These are phyloP conservation scores for Endocarpon pusillum DNA, from an alignment of 495 filamentous ascomycete genomes.

Conservation along the genomic window DNA sequence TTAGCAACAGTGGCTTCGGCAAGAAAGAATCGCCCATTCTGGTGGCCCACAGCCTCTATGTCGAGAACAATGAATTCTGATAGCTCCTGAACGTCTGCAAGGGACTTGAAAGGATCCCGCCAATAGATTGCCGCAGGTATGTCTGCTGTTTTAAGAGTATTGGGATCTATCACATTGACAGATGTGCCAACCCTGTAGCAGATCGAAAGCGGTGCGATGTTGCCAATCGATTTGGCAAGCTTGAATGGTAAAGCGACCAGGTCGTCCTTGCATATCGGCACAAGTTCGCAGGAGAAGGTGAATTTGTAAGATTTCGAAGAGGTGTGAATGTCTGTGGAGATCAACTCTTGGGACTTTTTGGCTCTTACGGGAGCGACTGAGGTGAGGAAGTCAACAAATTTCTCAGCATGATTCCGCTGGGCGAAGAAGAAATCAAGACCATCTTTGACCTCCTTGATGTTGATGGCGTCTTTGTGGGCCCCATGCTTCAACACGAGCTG, in stretches of 20 bases:
- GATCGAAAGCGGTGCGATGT: slow-evolving; percentile 65
- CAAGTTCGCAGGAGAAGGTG: slow-evolving; percentile 65
- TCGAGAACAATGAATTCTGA: slow-evolving; percentile 91
- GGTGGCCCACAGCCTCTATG: slow-evolving; percentile 60
- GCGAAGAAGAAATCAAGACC: slow-evolving; percentile 92
- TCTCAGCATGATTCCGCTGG: slow-evolving; percentile 77
- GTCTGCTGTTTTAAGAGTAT: slow-evolving; percentile 78
- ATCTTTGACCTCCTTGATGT: slow-evolving; percentile 87
- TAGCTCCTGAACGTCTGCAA: slow-evolving; percentile 73
- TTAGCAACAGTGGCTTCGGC: slow-evolving; percentile 77
- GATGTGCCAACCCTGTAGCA: slow-evolving; percentile 83
- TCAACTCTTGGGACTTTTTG: slow-evolving; percentile 85
- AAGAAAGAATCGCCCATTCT: slow-evolving; percentile 66
- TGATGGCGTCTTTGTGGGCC: slow-evolving; percentile 84
- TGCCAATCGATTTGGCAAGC: slow-evolving; percentile 67
- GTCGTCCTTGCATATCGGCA: slow-evolving; percentile 94
- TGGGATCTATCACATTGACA: slow-evolving; percentile 77
- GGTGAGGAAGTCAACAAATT: slow-evolving; percentile 76
- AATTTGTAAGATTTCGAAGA: slow-evolving; percentile 83
- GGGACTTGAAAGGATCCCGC: slow-evolving; percentile 63
- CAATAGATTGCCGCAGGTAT: slow-evolving; percentile 68
- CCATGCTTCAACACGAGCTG: slow-evolving; percentile 88
- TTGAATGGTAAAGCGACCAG: slow-evolving; percentile 82
- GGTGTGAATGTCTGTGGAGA: slow-evolving; percentile 86
- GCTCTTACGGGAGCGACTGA: slow-evolving; percentile 59